Evolutionary conservation across 192 early-diverging fungal species (phyloP), one percentile per base, ranked within the genome.

Genomic region (Dissophora globulifera): DNA sequence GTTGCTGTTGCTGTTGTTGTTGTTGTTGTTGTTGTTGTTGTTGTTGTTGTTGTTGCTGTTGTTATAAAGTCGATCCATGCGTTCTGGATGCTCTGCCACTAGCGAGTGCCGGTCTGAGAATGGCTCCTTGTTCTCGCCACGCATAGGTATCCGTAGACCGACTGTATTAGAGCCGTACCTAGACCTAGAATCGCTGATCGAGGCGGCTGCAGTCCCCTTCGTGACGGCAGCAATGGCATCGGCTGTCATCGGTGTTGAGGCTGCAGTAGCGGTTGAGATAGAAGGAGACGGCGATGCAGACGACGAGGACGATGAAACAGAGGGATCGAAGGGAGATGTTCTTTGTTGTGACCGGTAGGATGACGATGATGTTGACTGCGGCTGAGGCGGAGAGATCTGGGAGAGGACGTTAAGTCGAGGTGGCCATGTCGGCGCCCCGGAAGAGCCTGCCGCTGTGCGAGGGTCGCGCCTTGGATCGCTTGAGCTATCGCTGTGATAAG

Each of bases 231-330:
- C 26, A 5, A 76, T 57, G 22, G 63, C 33, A 30, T 76, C 72
- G 5, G 58, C 33, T 2, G 64, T 61, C 31, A 67, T 17, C 12
- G 72, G 58, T 13, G 63, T 67, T 11, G 71, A 75, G 12, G 51
- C 63, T 17, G 64, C 64, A 9, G 72, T 67, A 2, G 47, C 53
- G 1, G 63, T 61, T 9, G 72, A 66, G 16, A 67, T 76, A 26
- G 71, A 66, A 25, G 72, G 72, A 7, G 72, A 76, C 2, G 72
- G 72, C 1, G 72, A 76, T 31, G 72, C 41, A 2, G 69, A 74
- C 15, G 72, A 67, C 7, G 72, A 55, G 0, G 72, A 76, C 4
- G 72, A 67, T 1, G 70, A 58, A 0, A 75, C 19, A 1, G 72
- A 67, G 5, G 72, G 62, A 16, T 72, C 69, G n/a, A 57, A 45